A percentile compares a stretch with the other conserved stretches of the same genome.
phyloP scores from a whole-genome alignment of 352 stramenopile genomes.

The Globisporangium emineosum region DNA sequence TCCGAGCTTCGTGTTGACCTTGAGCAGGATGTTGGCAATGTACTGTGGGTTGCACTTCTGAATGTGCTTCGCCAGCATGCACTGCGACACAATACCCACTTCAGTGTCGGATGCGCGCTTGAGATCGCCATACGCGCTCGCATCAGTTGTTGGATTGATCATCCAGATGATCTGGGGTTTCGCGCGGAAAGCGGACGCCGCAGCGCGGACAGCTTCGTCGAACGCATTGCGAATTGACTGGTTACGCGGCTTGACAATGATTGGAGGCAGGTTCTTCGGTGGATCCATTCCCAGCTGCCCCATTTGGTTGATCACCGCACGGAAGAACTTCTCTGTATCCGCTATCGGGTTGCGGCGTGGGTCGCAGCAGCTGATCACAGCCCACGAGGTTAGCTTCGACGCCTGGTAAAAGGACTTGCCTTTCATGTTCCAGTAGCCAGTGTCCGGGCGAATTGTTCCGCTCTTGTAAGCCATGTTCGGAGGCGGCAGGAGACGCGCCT shows the following conservation, averaged over 20 bases:
- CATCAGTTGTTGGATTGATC: conserved; percentile 46
- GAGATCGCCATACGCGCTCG: conserved; percentile 54
- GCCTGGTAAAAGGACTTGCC: conserved; percentile 50
- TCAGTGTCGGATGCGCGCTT: conserved; percentile 75
- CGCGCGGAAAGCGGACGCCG: conserved; percentile 24
- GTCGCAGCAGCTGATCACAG: conserved; percentile 55
- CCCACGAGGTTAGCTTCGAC: conserved; percentile 39
- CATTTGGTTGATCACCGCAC: conserved; percentile 49
- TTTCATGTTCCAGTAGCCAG: conserved; percentile 74
- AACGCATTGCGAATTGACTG: conserved; percentile 40
- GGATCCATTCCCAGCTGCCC: conserved; percentile 53
- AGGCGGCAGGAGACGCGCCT: conserved; percentile 41
- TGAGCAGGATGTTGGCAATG: conserved; percentile 72
- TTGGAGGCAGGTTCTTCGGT: conserved; percentile 29
- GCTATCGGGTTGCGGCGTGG: conserved; percentile 25
- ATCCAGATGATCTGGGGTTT: conserved; percentile 57
- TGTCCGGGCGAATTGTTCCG: conserved; percentile 37
- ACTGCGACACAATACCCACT: conserved; percentile 73
- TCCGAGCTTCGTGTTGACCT: conserved; percentile 79
- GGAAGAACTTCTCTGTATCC: conserved; percentile 55
- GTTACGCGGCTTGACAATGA: conserved; percentile 39
- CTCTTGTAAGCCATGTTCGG: conserved; percentile 56
- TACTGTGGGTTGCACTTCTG: conserved; percentile 56
- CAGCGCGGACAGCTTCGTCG: conserved; percentile 31
- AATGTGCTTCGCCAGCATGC: conserved; percentile 71